Evolutionary conservation across 352 stramenopile species (phyloP).

Genomic region (Blastocystis sp.): DNA sequence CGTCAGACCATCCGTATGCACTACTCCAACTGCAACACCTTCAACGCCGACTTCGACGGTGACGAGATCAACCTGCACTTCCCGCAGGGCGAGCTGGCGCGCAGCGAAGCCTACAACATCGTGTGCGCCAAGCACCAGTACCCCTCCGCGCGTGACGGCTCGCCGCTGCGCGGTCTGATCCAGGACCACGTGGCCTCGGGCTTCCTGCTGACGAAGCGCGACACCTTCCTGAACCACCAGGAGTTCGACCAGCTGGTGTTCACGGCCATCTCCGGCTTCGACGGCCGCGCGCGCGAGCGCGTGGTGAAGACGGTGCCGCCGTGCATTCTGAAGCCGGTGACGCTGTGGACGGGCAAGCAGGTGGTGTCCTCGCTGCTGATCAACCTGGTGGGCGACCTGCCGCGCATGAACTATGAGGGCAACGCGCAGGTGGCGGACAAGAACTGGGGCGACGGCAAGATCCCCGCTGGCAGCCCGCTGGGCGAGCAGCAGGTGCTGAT

Average conservation of each 20-base stretch:
- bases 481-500: slow-evolving; percentile 92
- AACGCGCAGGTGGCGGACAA: slow-evolving; percentile 93
- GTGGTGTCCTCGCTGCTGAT: slow-evolving; percentile 76
- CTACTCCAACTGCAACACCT: slow-evolving; percentile 99
- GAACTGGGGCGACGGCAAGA: slow-evolving; percentile 87
- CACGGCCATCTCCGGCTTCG: slow-evolving; percentile 89
- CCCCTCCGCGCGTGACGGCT: slow-evolving; percentile 93
- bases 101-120: slow-evolving; percentile 94
- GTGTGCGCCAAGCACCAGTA: slow-evolving; percentile 95
- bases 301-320: slow-evolving; percentile 92
- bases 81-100: slow-evolving; percentile 90
- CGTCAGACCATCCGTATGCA: slow-evolving; percentile 99
- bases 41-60: slow-evolving; percentile 99
- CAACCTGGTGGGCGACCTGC: slow-evolving; percentile 70
- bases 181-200: slow-evolving; percentile 94
- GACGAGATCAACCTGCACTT: slow-evolving; percentile 99
- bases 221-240: slow-evolving; percentile 95
- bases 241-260: slow-evolving; percentile 97
- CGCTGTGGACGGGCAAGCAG: slow-evolving; percentile 98
- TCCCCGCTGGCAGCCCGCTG: slow-evolving; percentile 67
- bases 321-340: slow-evolving; percentile 91
- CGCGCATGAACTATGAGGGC: slow-evolving; percentile 74
- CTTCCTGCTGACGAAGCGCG: slow-evolving; percentile 94
- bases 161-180: slow-evolving; percentile 94
- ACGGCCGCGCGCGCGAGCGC: slow-evolving; percentile 83